Conservation (phyloP, 73 alveolate species). For the Paramecium biaurelia region DNA sequence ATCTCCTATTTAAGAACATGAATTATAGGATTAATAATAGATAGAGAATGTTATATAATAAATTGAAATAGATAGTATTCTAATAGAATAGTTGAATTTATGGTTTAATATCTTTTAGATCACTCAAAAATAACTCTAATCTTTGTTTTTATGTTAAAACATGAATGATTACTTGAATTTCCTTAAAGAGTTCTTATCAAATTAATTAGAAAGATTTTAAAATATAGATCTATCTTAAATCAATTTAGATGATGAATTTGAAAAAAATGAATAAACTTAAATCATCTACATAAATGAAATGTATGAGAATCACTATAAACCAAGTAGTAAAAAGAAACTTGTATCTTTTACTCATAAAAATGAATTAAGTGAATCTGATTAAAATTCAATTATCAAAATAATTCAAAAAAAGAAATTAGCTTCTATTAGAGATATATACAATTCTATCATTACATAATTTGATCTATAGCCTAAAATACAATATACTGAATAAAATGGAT, state of each 20-base stretch:
- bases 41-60: not conserved
- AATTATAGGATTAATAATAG: not conserved
- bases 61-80: not conserved
- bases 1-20: not conserved
- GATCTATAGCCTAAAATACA: not conserved
- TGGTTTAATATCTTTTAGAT: not conserved
- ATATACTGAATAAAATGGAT: not conserved
- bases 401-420: not conserved
- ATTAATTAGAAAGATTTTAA: not conserved
- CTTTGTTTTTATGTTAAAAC: not conserved
- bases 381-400: not conserved
- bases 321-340: not conserved
- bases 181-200: not conserved
- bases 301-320: not conserved
- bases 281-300: not conserved
- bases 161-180: not conserved
- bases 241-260: not conserved
- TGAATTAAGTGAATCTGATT: not conserved
- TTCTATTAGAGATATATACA: not conserved
- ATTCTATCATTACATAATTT: not conserved
- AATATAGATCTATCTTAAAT: not conserved
- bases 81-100: not conserved
- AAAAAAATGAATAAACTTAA: not conserved
- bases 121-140: not conserved
- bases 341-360: not conserved